Percentiles rank a stretch among this genome's conserved stretches.
Conservation (phyloP, 164 flowering plant species). For the Stephania yunnanensis region DNA sequence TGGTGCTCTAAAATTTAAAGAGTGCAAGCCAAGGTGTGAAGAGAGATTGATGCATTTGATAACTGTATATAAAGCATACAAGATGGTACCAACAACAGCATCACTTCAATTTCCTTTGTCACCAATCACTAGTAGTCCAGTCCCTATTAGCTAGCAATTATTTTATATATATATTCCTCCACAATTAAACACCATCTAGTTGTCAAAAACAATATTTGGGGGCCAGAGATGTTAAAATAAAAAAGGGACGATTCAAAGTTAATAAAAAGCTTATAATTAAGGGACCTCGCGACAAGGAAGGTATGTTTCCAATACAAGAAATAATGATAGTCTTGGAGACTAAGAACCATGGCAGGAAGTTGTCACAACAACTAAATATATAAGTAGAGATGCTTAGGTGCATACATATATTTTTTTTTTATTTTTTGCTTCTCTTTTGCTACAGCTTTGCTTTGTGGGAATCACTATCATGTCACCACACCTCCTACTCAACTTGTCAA, state of each 20-base stretch:
- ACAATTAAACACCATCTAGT: conserved; percentile 8
- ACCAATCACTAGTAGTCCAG: too few species aligned
- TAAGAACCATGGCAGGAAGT: conserved; percentile 20
- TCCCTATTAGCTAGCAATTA: too few species aligned
- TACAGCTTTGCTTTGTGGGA: not conserved
- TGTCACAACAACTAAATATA: conserved; percentile 20
- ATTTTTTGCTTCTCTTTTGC: not conserved
- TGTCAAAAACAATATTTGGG: conserved; percentile 20
- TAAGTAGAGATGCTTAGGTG: not conserved
- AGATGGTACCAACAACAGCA: too few species aligned
- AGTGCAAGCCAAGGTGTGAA: too few species aligned
- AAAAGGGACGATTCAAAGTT: conserved; percentile 15
- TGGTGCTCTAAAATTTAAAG: too few species aligned
- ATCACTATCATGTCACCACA: conserved; percentile 1
- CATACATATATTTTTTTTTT: too few species aligned
- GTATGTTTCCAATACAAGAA: conserved; percentile 44
- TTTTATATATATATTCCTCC: too few species aligned
- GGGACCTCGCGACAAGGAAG: conserved; percentile 9
- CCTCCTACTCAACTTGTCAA: not conserved
- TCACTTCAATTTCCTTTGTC: too few species aligned
- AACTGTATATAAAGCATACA: too few species aligned
- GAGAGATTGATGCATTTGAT: too few species aligned
- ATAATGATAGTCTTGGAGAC: conserved; percentile 24
- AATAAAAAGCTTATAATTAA: conserved; percentile 9
- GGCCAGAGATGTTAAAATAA: not conserved